phyloP scores from a whole-genome alignment of 305 asterid genomes.

The Solanum hybrid region DNA sequence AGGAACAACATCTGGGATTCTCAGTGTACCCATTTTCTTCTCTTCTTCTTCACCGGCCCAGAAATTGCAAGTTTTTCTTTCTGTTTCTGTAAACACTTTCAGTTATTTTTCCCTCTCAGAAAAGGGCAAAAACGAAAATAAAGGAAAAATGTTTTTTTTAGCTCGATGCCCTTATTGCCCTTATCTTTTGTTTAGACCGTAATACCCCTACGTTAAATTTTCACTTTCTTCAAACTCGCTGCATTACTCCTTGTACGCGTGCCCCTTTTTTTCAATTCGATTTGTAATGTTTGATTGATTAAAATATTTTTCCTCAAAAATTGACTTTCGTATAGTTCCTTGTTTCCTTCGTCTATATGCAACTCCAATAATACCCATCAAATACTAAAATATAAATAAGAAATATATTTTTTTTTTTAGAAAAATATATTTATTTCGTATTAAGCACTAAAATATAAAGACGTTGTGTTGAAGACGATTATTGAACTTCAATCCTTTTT shows the following conservation, averaged over 20 bases:
- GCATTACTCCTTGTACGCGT: neutral
- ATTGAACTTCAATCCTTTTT: neutral
- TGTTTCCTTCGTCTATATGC: neutral
- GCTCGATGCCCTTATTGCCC: neutral
- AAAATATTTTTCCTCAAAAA: too few relatives aligned
- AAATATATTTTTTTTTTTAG: too few relatives aligned
- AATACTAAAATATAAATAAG: too few relatives aligned
- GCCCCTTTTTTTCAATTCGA: neutral
- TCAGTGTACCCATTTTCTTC: constrained; percentile 33
- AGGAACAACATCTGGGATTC: constrained; percentile 43
- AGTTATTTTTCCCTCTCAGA: neutral
- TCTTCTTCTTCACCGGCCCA: neutral
- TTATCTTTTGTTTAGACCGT: neutral
- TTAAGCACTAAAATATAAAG: too few relatives aligned
- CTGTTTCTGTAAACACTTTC: neutral
- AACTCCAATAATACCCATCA: neutral
- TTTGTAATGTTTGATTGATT: neutral
- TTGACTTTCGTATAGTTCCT: neutral
- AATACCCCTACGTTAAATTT: neutral
- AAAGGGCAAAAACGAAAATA: neutral
- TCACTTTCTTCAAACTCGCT: neutral
- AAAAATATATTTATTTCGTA: too few relatives aligned
- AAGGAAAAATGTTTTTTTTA: neutral
- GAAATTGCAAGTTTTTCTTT: neutral
- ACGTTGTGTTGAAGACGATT: neutral